These are phyloP conservation scores for Pascua sp. DNA, from an alignment of 1,284 basidiomycete genomes.

Conservation along the genomic window DNA sequence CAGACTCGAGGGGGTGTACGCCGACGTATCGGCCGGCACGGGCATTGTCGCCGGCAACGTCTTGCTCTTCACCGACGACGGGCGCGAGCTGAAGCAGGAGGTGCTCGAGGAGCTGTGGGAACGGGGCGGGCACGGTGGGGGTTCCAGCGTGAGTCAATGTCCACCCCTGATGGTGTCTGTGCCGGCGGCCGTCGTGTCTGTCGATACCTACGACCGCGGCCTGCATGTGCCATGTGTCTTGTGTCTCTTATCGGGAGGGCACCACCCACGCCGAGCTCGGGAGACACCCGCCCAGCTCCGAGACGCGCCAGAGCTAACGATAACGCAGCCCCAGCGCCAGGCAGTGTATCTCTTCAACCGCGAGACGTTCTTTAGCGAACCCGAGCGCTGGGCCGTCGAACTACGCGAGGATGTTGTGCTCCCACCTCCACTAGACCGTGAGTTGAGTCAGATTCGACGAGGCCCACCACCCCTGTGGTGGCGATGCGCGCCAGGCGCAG, in stretches of 20 bases:
- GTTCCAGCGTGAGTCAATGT: constrained; percentile 22
- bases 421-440: constrained; percentile 37
- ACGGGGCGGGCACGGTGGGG: constrained; percentile 32
- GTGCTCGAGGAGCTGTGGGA: constrained; percentile 40
- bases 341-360: constrained; percentile 41
- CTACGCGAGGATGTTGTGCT: constrained; percentile 37
- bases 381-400: constrained; percentile 36
- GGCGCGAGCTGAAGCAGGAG: constrained; percentile 35
- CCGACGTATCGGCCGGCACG: constrained; percentile 24
- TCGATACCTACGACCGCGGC: background rate
- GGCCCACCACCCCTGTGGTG: background rate
- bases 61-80: constrained; percentile 45
- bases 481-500: background rate
- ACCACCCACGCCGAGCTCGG: too few relatives aligned
- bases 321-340: constrained; percentile 10
- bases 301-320: too few relatives aligned
- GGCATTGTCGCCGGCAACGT: constrained; percentile 33
- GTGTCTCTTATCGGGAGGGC: too few relatives aligned
- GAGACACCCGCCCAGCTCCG: too few relatives aligned
- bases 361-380: constrained; percentile 44
- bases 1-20: constrained; percentile 36
- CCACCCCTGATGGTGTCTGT: background rate
- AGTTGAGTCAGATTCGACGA: constrained; percentile 7
- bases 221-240: too few relatives aligned
- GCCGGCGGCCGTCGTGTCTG: background rate